These are phyloP conservation scores for Leucocoprinus birnbaumii DNA, from an alignment of 768 basidiomycete genomes.

Conservation along the genomic window DNA sequence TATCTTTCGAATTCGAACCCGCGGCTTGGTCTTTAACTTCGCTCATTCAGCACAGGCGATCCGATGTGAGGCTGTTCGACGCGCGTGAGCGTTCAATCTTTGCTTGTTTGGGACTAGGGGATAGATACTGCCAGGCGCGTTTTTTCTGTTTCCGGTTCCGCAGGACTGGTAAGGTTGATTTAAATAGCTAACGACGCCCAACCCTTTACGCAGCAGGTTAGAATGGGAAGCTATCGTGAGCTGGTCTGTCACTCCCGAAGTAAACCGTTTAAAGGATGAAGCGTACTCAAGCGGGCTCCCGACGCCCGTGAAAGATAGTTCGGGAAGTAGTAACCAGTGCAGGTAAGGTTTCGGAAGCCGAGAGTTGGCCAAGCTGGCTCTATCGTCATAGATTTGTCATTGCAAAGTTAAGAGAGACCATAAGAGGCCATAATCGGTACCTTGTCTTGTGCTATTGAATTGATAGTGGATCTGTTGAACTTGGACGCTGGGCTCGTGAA, in stretches of 20 bases:
- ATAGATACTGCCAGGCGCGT: background rate
- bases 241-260: constrained; percentile 2
- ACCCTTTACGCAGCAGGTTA: background rate
- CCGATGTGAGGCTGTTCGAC: no score
- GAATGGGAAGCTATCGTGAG: background rate
- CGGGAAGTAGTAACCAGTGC: background rate
- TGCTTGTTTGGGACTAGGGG: background rate
- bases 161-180: no score
- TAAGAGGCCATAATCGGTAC: no score
- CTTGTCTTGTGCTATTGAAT: background rate
- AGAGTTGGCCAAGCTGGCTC: no score
- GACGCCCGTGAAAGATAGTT: background rate
- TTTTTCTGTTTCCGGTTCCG: background rate
- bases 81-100: background rate
- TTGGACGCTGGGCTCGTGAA: background rate
- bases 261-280: background rate
- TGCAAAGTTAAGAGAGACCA: no score
- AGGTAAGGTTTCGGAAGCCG: background rate
- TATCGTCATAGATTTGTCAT: no score
- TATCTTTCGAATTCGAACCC: no score
- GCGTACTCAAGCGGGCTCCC: background rate
- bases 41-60: background rate
- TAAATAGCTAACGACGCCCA: background rate
- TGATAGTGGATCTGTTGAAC: background rate
- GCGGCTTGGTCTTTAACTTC: background rate